Base-by-base conservation (phyloP, 352 stramenopile species). In the Saprolegnia diclina region DNA sequence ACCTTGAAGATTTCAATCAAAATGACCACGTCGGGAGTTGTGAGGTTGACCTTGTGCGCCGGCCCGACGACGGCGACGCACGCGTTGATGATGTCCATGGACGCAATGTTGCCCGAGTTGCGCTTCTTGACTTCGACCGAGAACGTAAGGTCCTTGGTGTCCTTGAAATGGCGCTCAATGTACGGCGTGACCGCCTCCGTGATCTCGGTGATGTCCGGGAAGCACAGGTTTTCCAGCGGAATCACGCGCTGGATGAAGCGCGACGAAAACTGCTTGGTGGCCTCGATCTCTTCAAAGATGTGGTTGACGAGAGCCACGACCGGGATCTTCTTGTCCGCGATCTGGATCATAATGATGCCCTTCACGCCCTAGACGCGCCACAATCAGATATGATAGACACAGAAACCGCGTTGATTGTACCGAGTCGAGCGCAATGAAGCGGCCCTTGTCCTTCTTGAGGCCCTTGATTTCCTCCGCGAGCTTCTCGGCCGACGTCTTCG, bases 21-120 rank as follows among this genome's bases (percentile, higher is more conserved):
- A 55, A 92, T 74, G 26, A 91, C 81, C 11, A 76, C 73, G 48
- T 79, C 77, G 0, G 84, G 84, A 19, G 75, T 76, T 11, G 79
- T 88, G 18, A 92, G 71, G 72, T 92, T 90, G 62, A 92, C 84
- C 72, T 90, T 92, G 68, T 92, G 84, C 29, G 85, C 69, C 0
- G 74, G 42, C 4, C 77, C 79, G 6, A 92, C 77, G 54, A 89
- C 56, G 19, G 78, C 77, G 22, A 78, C 84, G 29, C 89, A 78
- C 24, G 74, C 75, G 54, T 89, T 81, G 53, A 92, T 91, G 50
- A 89, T 80, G 50, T 92, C 82, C 76, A 83, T 88, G 24, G 78
- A 81, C 54, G 83, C 81, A 21, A 92, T 71, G 29, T 86, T 79
- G 13, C 78, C 87, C 71, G 82, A 92, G 68, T 91, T 92, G 24